Evolutionary conservation across 192 early-diverging fungal genomes (phyloP), one percentile per base, ranked within the genome.

Genomic region (Coemansia sp.): DNA sequence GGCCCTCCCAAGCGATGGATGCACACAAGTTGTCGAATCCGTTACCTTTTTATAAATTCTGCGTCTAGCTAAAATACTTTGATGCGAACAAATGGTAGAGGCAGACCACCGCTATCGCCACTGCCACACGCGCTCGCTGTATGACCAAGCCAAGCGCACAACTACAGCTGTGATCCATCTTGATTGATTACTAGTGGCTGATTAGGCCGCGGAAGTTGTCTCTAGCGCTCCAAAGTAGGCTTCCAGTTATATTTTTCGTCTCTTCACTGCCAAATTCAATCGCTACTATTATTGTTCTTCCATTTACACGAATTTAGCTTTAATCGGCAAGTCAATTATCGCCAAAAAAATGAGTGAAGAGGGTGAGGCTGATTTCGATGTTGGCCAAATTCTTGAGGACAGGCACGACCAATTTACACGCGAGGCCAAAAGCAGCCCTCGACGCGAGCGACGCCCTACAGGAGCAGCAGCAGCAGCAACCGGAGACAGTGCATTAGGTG

Each of bases 261-360:
- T n/a, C 20, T 10, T 51, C 3, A 1, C 49, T 51, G 10, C 8
- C 20, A 22, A n/a, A 51, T 51, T 11, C 49, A 22, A 3, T 10
- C 49, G n/a, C n/a, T 22, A 51, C 24, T 51, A 22, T 57, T 29
- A 31, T 9, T 12, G 27, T 29, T 31, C 8, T 70, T 12, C 1
- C 16, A 51, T 18, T 63, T 63, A 15, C 51, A 46, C 24, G 13
- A 18, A 36, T 36, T 38, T 33, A 36, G 9, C 10, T 12, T 63
- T 38, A 34, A 12, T 3, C 55, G 27, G 55, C 55, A 12, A 16
- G 13, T 33, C 11, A 63, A 63, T 41, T 20, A 22, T 22, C 24
- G 18, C 8, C 49, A n/a, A 22, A 65, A 8, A 8, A 75, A 84
- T 84, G 81, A 84, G 81, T 65, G 81, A 84, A 65, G 81, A 84